Evolutionary conservation across 345 rosid genomes (phyloP).

Genomic region (Populus davidiana): DNA sequence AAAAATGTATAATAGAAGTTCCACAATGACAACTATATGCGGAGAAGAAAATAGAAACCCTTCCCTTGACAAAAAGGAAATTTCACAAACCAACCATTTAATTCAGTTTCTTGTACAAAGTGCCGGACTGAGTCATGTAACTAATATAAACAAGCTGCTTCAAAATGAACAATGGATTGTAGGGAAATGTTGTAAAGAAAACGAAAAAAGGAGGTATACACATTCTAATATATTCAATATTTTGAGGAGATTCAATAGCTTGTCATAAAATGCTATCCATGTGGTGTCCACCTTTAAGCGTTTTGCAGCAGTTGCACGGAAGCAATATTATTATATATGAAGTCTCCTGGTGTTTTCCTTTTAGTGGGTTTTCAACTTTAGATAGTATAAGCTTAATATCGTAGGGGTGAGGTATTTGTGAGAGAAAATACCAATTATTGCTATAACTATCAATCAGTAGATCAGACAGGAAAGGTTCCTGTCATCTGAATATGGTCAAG

Average conservation of each 20-base stretch:
- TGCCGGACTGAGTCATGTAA: too few relatives aligned
- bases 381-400: neutral
- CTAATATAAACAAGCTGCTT: neutral
- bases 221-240: neutral
- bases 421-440: neutral
- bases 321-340: neutral
- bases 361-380: neutral
- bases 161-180: neutral
- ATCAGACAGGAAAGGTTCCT: constrained; percentile 69
- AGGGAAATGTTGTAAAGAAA: neutral
- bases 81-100: too few relatives aligned
- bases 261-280: neutral
- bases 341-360: neutral
- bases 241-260: neutral
- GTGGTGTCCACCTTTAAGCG: neutral
- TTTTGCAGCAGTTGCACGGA: neutral
- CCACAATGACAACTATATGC: too few relatives aligned
- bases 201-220: neutral
- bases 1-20: too few relatives aligned
- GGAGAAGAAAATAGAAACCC: too few relatives aligned
- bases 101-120: too few relatives aligned
- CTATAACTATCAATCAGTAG: neutral
- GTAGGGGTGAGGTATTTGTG: neutral
- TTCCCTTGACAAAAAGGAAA: too few relatives aligned
- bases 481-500: constrained; percentile 88